Percentiles rank a stretch among this genome's conserved stretches.
These are phyloP conservation scores for Coelastrella sp. DNA, from an alignment of 139 green algal species.

Conservation along the genomic window DNA sequence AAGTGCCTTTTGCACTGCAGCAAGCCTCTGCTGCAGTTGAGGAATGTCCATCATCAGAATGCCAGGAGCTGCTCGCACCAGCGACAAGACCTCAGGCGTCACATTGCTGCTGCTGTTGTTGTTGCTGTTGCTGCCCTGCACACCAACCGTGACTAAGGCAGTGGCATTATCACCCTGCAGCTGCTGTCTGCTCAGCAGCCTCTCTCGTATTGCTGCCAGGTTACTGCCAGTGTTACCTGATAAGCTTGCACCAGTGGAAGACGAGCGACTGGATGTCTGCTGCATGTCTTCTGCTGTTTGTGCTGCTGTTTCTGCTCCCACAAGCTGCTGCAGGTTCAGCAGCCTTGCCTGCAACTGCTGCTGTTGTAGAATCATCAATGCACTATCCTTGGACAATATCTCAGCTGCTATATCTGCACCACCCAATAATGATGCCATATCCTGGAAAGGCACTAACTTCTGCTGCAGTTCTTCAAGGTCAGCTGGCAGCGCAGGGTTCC, in stretches of 20 bases:
- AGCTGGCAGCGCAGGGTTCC: neutral
- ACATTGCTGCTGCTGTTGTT: neutral
- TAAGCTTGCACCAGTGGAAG: too few relatives aligned
- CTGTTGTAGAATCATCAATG: neutral
- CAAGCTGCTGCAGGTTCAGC: constrained; percentile 15
- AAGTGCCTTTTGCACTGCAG: neutral
- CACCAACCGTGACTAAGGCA: too few relatives aligned
- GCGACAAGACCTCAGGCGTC: neutral
- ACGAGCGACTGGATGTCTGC: too few relatives aligned
- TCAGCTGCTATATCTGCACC: neutral
- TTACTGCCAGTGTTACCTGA: too few relatives aligned
- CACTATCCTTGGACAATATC: neutral
- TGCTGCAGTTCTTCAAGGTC: neutral
- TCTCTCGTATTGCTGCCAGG: neutral
- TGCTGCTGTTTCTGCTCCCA: too few relatives aligned
- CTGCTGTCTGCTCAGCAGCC: neutral
- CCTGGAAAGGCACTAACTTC: neutral
- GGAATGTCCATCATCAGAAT: neutral
- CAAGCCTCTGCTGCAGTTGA: neutral
- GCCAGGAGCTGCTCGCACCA: constrained; percentile 11
- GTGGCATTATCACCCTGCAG: neutral
- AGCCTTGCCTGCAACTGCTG: neutral
- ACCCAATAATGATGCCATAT: neutral
- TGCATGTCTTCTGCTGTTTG: too few relatives aligned
- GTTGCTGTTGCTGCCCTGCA: too few relatives aligned